Evolutionary conservation across 2,329 filamentous ascomycete species (phyloP), one percentile per base, ranked within the genome.

Genomic region (Aspergillus sp.): DNA sequence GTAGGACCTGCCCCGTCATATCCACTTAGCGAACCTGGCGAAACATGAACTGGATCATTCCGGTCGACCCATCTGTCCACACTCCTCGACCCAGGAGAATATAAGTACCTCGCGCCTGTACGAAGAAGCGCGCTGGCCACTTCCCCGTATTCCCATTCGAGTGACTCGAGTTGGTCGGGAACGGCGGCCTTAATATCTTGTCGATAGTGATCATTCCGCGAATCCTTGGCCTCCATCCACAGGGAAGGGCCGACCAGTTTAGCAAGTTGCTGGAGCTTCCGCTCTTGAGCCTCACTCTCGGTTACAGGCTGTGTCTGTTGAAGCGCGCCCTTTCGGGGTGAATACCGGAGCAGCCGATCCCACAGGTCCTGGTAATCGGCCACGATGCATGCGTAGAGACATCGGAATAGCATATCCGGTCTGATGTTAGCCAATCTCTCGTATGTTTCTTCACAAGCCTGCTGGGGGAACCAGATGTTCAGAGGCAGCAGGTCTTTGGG

Each of bases 1-100:
- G 35, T 37, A n/a, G 35, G 35, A 2, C 35, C 15, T 15, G 12
- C 35, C 35, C 35, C 35, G 35, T 37, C 35, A 3, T 37, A 37
- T 37, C 35, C 35, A 5, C 15, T 0, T 15, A 37, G 0, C 6
- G 35, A 37, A 1, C 14, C 35, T 37, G 35, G 4, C 5, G 35
- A 2, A 37, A 37, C 35, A 37, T 37, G 35, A n/a, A 37, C 35
- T 1, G 35, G 35, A 0, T 37, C 35, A n/a, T 37, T 37, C 35
- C 35, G 35, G 14, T 37, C 14, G 14, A 37, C 14, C 35, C 35
- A 37, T n/a, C 35, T 37, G 14, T 37, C 35, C 0, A 15, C 1
- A 0, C 14, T 3, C 0, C 2, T 15, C 0, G 2, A 37, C 14
- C 14, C 7, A 4, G 33, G 33, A 15, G 3, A 7, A 11, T 37